A percentile compares a stretch with the other conserved stretches of the same genome.
Conservation (phyloP, 2,329 filamentous ascomycete species). For the Paecilomyces fulvus region DNA sequence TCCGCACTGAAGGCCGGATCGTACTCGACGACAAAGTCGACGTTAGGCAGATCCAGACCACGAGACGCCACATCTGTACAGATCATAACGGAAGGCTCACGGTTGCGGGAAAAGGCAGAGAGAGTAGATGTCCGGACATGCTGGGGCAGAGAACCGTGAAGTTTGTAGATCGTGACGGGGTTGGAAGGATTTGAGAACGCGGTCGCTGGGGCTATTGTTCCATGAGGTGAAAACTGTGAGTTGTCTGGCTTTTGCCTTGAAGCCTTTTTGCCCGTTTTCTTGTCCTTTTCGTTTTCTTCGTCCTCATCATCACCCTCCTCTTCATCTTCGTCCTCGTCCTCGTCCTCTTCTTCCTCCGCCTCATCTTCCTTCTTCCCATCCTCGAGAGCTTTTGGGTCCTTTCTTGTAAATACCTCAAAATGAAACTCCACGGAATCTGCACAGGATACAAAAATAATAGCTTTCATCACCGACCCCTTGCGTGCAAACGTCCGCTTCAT, state of each 20-base stretch:
- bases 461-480: conserved; percentile 89
- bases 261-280: conserved; percentile 3
- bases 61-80: conserved; percentile 95
- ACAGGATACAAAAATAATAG: conserved; percentile 93
- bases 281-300: conserved; percentile 15
- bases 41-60: conserved; percentile 88
- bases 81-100: conserved; percentile 70
- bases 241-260: conserved; percentile 5
- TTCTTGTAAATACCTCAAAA: conserved; percentile 66
- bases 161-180: conserved; percentile 68
- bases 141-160: conserved; percentile 88
- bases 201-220: conserved; percentile 50
- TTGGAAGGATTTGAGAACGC: conserved; percentile 70
- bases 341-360: conserved; percentile 15
- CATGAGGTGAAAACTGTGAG: conserved; percentile 23
- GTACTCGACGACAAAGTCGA: conserved; percentile 92
- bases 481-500: conserved; percentile 82
- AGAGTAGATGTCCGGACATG: conserved; percentile 80
- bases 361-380: conserved; percentile 9
- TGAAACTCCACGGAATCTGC: conserved; percentile 97
- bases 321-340: conserved; percentile 14
- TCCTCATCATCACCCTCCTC: conserved; percentile 14
- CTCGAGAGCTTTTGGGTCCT: conserved; percentile 10
- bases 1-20: conserved; percentile 89
- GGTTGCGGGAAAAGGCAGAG: conserved; percentile 64